phyloP scores from a whole-genome alignment of 2,329 filamentous ascomycete species.

The Neofusicoccum parvum region DNA sequence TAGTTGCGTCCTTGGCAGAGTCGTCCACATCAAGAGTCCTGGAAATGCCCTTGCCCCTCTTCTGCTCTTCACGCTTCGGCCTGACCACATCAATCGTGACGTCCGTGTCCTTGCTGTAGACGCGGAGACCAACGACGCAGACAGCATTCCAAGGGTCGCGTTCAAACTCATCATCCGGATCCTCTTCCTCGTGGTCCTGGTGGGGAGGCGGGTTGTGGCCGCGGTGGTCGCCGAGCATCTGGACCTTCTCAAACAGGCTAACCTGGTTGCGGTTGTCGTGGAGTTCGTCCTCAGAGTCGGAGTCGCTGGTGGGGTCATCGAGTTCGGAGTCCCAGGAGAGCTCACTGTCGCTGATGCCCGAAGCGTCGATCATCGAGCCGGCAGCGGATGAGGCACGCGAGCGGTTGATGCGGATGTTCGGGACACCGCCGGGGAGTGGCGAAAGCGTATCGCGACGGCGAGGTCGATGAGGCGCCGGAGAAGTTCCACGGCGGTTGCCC shows the following conservation, averaged over 20 bases:
- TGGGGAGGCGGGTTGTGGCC: background rate
- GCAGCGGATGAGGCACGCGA: constrained; percentile 25
- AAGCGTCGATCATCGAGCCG: constrained; percentile 29
- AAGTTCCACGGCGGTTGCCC: constrained; percentile 30
- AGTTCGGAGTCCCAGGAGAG: constrained; percentile 46
- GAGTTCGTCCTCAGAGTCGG: constrained; percentile 14
- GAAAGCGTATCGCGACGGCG: constrained; percentile 41
- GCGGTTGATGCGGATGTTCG: constrained; percentile 38
- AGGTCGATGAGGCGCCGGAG: constrained; percentile 29
- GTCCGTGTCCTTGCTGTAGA: constrained; percentile 56
- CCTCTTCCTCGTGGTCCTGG: constrained; percentile 26
- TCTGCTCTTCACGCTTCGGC: constrained; percentile 27
- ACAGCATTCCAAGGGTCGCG: constrained; percentile 63
- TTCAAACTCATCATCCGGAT: constrained; percentile 47
- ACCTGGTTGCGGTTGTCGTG: background rate
- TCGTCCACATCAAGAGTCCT: constrained; percentile 41
- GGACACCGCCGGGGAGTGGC: constrained; percentile 38
- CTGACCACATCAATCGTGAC: constrained; percentile 53
- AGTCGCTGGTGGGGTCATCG: constrained; percentile 36
- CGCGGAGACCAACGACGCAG: constrained; percentile 60
- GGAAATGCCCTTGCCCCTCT: constrained; percentile 29
- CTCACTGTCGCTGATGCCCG: constrained; percentile 35
- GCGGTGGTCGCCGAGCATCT: background rate
- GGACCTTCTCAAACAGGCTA: constrained; percentile 3
- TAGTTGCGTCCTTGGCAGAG: constrained; percentile 43